Percentiles rank a stretch among this genome's conserved stretches.
Evolutionary conservation across 1,284 basidiomycete genomes (phyloP).

Genomic region (Pseudozyma pruni): DNA sequence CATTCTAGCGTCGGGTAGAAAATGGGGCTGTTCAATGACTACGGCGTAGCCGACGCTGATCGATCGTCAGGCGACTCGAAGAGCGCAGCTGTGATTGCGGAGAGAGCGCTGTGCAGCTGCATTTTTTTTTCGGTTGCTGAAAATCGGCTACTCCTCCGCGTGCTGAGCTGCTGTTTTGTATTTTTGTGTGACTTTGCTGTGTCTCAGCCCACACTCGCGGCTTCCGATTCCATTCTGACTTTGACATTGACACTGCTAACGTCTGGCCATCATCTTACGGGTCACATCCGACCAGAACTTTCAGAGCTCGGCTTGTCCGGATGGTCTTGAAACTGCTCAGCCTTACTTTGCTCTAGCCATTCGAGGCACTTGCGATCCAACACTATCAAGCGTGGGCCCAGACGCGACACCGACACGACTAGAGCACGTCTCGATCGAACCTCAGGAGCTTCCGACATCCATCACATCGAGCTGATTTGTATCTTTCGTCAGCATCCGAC

Average conservation of each 20-base stretch:
- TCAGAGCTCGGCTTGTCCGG: background rate
- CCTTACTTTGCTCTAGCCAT: conserved; percentile 2
- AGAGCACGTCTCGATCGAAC: no score
- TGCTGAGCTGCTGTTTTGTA: background rate
- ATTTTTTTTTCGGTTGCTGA: background rate
- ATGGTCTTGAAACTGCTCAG: conserved; percentile 7
- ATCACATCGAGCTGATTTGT: background rate
- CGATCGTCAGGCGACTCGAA: no score
- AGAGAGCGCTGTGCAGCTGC: background rate
- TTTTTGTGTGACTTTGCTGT: background rate
- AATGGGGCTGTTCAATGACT: no score
- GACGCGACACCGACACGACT: background rate
- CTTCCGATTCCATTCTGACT: background rate
- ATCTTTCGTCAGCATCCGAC: background rate
- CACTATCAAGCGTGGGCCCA: background rate
- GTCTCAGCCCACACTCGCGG: no score
- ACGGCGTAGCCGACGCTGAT: no score
- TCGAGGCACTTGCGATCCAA: background rate
- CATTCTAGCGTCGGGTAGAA: no score
- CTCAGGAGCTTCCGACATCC: background rate
- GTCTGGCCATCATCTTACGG: conserved; percentile 9
- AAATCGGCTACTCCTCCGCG: background rate
- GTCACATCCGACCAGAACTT: background rate
- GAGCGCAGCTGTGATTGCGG: background rate
- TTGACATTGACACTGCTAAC: background rate